A percentile compares a stretch with the other conserved stretches of the same genome.
phyloP scores from a whole-genome alignment of 2,329 filamentous ascomycete genomes.

The Colletotrichum sojae region DNA sequence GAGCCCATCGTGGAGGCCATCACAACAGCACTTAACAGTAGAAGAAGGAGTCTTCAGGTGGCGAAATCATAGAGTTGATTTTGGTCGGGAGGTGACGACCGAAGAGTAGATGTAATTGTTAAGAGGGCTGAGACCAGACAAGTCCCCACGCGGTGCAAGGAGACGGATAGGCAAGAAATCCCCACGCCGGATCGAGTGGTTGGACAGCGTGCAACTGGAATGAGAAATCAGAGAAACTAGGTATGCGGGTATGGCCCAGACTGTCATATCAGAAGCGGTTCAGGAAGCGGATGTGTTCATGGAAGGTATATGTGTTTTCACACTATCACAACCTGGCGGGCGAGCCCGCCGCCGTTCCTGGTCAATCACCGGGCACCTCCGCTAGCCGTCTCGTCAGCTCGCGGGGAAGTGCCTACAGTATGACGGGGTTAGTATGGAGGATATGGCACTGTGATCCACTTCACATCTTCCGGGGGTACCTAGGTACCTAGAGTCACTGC shows the following conservation, averaged over 20 bases:
- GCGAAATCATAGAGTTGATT: no score
- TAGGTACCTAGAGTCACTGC: no score
- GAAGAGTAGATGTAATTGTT: no score
- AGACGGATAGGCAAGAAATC: no score
- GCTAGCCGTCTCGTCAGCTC: slow-evolving; percentile 12
- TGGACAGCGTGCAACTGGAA: background rate
- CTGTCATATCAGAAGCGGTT: slow-evolving; percentile 3
- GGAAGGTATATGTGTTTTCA: slow-evolving; percentile 5
- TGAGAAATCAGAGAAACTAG: background rate
- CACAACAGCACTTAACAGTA: background rate
- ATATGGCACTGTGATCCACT: no score
- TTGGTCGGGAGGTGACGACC: no score
- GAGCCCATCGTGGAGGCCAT: slow-evolving; percentile 13
- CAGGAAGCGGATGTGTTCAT: background rate
- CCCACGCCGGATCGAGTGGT: slow-evolving; percentile 21
- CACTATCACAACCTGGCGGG: slow-evolving; percentile 22
- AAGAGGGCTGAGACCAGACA: no score
- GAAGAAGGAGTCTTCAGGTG: no score
- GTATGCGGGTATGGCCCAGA: background rate
- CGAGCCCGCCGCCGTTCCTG: slow-evolving; percentile 31
- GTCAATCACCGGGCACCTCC: slow-evolving; percentile 36
- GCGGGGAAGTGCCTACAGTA: slow-evolving; percentile 22
- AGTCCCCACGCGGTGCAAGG: background rate
- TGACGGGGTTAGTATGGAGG: background rate
- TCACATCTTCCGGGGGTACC: no score